Base-by-base conservation (phyloP, 305 asterid genomes). In the Fraxinus greggii region DNA sequence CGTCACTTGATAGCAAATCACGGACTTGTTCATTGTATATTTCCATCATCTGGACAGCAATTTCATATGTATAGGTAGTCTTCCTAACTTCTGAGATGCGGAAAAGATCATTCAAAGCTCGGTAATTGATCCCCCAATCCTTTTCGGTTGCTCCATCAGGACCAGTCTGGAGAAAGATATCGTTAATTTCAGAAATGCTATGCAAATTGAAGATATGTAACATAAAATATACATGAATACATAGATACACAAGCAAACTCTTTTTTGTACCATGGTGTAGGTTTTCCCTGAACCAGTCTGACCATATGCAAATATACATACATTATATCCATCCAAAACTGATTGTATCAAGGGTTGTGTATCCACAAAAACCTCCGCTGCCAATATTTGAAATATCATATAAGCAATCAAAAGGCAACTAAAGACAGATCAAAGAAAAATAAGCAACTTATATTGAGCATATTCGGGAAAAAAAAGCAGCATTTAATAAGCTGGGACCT, bases 271-370 rank as follows among this genome's bases (percentile, higher is more conserved):
- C 98, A 96, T 96, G 0, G 98, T 96, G 78, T 95, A 91, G 35
- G 98, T 95, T 86, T 95, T 95, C 54, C 99, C 99, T 0, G 99
- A 94, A 78, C 99, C 98, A 79, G 98, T 96, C 84, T 96, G 99
- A 42, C 99, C 98, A 79, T 96, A 96, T 6, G 98, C 98, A 85
- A 96, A 94, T 72, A 96, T 96, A 35, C 99, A 96, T 1, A 94
- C 98, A 74, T 90, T 96, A 78, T 86, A 96, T 85, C 99, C 99
- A 85, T 96, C 98, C 86, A 96, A 86, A 84, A 94, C 97, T 17
- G 98, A 96, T 83, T 92, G 98, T 86, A 94, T 84, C 80, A 96
- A 83, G 15, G 95, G 95, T 81, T 94, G 94, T 72, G 91, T 92
- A 84, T 96, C 99, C 79, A 87, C 70, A 82, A 85, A 96, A n/a